Evolutionary conservation across 495 filamentous ascomycete genomes (phyloP).

Genomic region (Cryomyces antarcticus): DNA sequence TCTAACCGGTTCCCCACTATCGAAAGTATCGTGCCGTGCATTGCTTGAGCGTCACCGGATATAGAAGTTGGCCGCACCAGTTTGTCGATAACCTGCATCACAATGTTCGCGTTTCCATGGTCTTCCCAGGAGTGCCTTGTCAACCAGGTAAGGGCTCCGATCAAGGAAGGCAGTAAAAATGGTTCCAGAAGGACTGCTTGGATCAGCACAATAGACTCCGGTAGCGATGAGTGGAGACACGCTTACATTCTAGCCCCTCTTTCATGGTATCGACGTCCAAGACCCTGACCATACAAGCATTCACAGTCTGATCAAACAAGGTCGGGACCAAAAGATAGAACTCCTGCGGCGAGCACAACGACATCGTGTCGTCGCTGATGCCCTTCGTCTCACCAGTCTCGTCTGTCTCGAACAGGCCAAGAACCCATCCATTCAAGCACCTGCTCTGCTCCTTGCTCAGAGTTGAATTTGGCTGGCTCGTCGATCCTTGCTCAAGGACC

Average conservation of each 20-base stretch:
- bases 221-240: background rate
- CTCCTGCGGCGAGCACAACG: constrained; percentile 75
- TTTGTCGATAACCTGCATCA: constrained; percentile 57
- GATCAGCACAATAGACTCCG: background rate
- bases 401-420: constrained; percentile 57
- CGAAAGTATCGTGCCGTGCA: constrained; percentile 66
- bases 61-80: constrained; percentile 57
- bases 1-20: constrained; percentile 64
- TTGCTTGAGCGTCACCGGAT: constrained; percentile 57
- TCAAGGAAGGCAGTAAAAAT: constrained; percentile 72
- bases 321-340: constrained; percentile 87
- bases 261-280: constrained; percentile 67
- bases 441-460: constrained; percentile 53
- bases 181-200: constrained; percentile 59
- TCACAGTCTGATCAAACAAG: constrained; percentile 65
- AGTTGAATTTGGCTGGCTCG: constrained; percentile 39
- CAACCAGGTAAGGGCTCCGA: constrained; percentile 64
- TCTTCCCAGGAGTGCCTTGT: constrained; percentile 60
- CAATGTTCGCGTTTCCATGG: constrained; percentile 30
- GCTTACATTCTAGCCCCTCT: constrained; percentile 69
- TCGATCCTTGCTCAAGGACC: constrained; percentile 44
- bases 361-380: constrained; percentile 77
- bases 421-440: constrained; percentile 69
- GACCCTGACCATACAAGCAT: constrained; percentile 47
- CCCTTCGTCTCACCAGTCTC: constrained; percentile 29